A percentile compares a stretch with the other conserved stretches of the same genome.
Conservation (phyloP, 257 asterid species). For the Lycium barbarum region DNA sequence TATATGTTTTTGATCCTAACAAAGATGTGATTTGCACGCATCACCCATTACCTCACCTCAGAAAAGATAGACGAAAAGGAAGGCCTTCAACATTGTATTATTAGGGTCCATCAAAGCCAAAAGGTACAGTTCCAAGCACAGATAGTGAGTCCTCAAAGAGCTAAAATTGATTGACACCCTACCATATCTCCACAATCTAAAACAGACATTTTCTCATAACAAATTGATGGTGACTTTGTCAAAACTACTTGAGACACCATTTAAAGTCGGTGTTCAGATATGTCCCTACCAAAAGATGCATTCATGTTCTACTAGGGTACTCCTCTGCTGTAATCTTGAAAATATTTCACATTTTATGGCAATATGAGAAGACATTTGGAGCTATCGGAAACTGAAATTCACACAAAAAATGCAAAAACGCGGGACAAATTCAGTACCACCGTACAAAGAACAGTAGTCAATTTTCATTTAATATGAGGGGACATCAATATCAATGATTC, state of each 20-base stretch:
- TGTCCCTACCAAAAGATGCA: background rate
- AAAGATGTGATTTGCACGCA: background rate
- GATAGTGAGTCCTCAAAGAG: background rate
- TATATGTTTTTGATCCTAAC: background rate
- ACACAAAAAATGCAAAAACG: background rate
- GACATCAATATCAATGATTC: constrained; percentile 9
- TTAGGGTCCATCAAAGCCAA: constrained; percentile 5
- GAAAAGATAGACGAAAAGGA: background rate
- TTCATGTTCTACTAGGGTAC: constrained; percentile 8
- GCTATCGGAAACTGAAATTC: background rate
- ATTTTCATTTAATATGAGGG: background rate
- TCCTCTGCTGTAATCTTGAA: background rate
- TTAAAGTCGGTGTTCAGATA: constrained; percentile 18
- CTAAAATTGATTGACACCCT: constrained; percentile 7
- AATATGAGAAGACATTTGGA: background rate
- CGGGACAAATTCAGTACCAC: constrained; percentile 24
- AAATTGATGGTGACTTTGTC: background rate
- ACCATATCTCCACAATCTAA: background rate
- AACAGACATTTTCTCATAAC: background rate
- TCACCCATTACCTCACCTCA: background rate
- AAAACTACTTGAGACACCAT: constrained; percentile 23
- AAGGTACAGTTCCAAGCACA: background rate
- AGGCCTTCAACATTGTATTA: background rate
- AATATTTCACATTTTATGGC: constrained; percentile 14
- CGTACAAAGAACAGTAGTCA: constrained; percentile 10